Conservation (phyloP, 179 eudicot genomes). For the Actinidia arguta region DNA sequence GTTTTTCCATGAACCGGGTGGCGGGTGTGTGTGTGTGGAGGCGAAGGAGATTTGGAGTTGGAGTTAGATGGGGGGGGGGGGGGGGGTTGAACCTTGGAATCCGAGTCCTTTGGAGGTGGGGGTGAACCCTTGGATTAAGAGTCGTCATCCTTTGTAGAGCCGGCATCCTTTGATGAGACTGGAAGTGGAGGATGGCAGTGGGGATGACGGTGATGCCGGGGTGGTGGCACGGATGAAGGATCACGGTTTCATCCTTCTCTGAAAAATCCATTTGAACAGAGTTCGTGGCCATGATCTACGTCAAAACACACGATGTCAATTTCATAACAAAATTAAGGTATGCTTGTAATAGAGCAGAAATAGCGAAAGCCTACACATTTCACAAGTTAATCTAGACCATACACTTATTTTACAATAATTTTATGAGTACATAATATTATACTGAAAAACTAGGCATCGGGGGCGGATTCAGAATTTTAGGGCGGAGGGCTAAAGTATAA, state of each 20-base stretch:
- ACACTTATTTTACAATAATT: too few relatives aligned
- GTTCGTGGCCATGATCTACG: neutral
- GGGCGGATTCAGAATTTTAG: too few relatives aligned
- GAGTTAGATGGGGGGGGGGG: neutral
- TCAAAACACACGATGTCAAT: neutral
- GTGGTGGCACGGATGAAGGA: conserved; percentile 16
- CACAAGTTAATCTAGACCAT: too few relatives aligned
- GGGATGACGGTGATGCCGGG: conserved; percentile 7
- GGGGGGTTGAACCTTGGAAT: too few relatives aligned
- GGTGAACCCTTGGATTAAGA: neutral
- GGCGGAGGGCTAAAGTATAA: too few relatives aligned
- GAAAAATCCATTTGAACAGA: conserved; percentile 21
- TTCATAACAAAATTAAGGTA: neutral
- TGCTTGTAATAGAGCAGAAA: neutral
- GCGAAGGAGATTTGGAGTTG: too few relatives aligned
- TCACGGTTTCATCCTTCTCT: conserved; percentile 11
- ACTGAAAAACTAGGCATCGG: too few relatives aligned
- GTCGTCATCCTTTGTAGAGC: neutral
- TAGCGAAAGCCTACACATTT: neutral
- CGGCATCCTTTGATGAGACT: neutral
- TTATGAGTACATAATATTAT: too few relatives aligned
- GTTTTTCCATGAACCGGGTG: neutral
- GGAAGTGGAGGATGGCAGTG: neutral
- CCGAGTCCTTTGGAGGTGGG: too few relatives aligned
- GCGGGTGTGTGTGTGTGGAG: too few relatives aligned